Base-by-base conservation (phyloP, 1,139 yeast genomes). In the Scheffersomyces parashehatae region DNA sequence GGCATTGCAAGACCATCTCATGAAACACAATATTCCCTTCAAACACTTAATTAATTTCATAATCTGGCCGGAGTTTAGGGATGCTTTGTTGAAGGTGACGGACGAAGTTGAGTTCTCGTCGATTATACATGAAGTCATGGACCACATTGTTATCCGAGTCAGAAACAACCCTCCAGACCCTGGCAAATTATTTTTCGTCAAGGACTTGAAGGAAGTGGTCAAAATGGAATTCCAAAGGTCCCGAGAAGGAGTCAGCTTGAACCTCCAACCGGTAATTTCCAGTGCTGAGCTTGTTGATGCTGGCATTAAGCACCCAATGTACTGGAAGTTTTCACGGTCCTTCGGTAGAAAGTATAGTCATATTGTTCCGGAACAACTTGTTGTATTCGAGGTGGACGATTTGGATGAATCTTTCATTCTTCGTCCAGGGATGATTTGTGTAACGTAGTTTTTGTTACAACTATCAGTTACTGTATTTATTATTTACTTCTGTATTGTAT, bases 201-300 rank as follows among this genome's bases (percentile, higher is more conserved):
- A 31, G 13, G 24, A 31, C 10, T 31, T 31, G 35, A 31, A 31
- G 13, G 35, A 31, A 10, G 20, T 31, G 10, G 20, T 31, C 35
- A 14, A 15, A 10, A 14, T 31, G 35, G 35, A 31, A 14, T 10
- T 31, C 24, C 35, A 31, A 9, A 11, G 20, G 35, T 20, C 24
- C 20, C 15, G 15, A 20, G 35, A 31, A 31, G 35, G 35, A 14
- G 35, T 31, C 6, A 31, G 35, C 35, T 20, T 31, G n/a, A 31
- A 31, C 20, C 15, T 31, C 5, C n/a, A 14, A 10, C 20, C 35
- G 7, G 12, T 14, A 11, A 31, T 31, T 12, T 31, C 35, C 13
- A 31, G 35, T 31, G 11, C 35, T 20, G 35, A 31, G 35, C 20
- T 31, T 15, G 35, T 31, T n/a, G n/a, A 31, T 14, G 35, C 35